Percentiles rank a stretch among this genome's conserved stretches.
Evolutionary conservation across 2,329 filamentous ascomycete species (phyloP).

Genomic region (Sphaerulina vaccinii): DNA sequence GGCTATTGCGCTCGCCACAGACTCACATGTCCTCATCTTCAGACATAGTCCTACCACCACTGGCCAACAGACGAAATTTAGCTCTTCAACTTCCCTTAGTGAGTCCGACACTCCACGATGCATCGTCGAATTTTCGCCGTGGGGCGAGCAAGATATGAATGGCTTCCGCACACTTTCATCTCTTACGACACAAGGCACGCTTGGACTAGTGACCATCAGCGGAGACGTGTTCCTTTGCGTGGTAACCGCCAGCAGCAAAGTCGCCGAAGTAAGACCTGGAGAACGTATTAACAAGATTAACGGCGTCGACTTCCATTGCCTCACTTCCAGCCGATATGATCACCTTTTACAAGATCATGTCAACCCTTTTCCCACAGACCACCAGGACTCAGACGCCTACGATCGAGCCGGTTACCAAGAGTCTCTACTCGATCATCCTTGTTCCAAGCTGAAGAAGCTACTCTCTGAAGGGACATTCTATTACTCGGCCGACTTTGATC

Average conservation of each 20-base stretch:
- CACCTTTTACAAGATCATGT: conserved; percentile 62
- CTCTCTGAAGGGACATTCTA: conserved; percentile 94
- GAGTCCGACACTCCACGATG: conserved; percentile 58
- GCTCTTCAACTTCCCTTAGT: conserved; percentile 37
- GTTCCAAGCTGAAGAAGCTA: conserved; percentile 84
- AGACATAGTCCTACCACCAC: conserved; percentile 69
- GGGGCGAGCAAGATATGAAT: conserved; percentile 64
- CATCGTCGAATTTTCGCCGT: conserved; percentile 80
- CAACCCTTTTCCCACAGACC: conserved; percentile 56
- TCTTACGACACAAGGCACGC: conserved; percentile 75
- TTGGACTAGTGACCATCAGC: conserved; percentile 81
- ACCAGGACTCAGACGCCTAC: conserved; percentile 54
- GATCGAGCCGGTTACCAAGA: conserved; percentile 63
- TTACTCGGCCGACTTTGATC: conserved; percentile 96
- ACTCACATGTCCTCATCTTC: conserved; percentile 78
- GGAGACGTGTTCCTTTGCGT: conserved; percentile 88
- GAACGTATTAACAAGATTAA: conserved; percentile 87
- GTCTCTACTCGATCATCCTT: conserved; percentile 77
- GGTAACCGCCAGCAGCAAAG: conserved; percentile 74
- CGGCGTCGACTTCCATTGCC: conserved; percentile 84
- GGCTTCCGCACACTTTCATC: conserved; percentile 75
- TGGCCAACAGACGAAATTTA: conserved; percentile 55
- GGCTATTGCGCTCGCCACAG: conserved; percentile 80
- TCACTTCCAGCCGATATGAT: conserved; percentile 85
- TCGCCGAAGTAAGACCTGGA: conserved; percentile 78